Evolutionary conservation across 345 rosid genomes (phyloP).

Genomic region (Brassica nigra): DNA sequence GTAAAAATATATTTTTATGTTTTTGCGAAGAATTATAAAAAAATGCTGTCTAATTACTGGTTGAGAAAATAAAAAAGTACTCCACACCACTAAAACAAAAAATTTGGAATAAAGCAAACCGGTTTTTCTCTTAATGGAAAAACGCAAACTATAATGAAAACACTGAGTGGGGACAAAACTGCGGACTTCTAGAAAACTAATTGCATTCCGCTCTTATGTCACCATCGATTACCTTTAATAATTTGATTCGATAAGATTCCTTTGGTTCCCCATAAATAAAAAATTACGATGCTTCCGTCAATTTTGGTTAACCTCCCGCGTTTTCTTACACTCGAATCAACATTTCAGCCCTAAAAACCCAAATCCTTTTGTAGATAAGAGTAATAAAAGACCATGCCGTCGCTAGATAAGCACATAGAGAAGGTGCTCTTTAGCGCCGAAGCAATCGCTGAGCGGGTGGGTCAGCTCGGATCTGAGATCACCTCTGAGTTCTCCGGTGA

Average conservation of each 20-base stretch:
- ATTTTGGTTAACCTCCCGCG: slow-evolving; percentile 24
- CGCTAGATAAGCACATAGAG: slow-evolving; percentile 68
- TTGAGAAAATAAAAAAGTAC: too few species aligned
- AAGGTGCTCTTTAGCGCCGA: slow-evolving; percentile 54
- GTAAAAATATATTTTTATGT: too few species aligned
- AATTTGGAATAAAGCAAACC: too few species aligned
- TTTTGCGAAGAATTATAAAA: too few species aligned
- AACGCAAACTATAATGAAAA: too few species aligned
- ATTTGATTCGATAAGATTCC: neutral
- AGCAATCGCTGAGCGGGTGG: slow-evolving; percentile 60
- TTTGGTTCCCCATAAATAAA: too few species aligned
- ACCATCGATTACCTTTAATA: neutral
- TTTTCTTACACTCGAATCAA: neutral
- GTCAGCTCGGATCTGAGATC: slow-evolving; percentile 61
- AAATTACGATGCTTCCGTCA: neutral
- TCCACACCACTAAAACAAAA: too few species aligned
- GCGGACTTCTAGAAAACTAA: too few species aligned
- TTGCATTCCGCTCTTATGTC: neutral
- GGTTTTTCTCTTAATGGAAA: too few species aligned
- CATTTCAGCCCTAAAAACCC: neutral
- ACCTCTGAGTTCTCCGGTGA: slow-evolving; percentile 48
- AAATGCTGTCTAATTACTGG: too few species aligned
- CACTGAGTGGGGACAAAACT: too few species aligned
- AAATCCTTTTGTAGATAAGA: neutral
- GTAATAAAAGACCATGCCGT: slow-evolving; percentile 31